These are phyloP conservation scores for Podaxis sp. DNA, from an alignment of 768 basidiomycete genomes.

Conservation along the genomic window DNA sequence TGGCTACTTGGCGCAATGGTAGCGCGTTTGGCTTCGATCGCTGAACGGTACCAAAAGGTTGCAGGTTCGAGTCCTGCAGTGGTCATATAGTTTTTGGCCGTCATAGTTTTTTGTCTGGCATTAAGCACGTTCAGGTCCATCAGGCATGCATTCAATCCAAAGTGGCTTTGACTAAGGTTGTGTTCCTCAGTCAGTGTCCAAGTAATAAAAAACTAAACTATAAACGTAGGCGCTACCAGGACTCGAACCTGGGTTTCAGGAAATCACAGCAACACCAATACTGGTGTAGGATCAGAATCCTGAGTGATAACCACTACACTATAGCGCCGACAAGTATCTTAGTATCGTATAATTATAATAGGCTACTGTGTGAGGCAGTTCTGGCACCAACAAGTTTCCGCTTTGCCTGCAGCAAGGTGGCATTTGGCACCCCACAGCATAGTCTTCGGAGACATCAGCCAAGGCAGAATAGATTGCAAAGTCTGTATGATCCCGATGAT, in stretches of 20 bases:
- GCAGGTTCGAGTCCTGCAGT: conserved; percentile 97
- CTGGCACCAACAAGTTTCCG: too few species aligned
- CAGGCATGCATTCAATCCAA: background rate
- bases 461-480: too few species aligned
- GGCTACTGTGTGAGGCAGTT: background rate
- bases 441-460: too few species aligned
- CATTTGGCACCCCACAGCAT: too few species aligned
- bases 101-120: background rate
- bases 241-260: conserved; percentile 19
- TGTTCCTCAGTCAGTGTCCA: background rate
- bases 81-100: conserved; percentile 39
- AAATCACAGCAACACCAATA: background rate
- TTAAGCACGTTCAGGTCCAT: too few species aligned
- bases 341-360: background rate
- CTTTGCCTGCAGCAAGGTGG: too few species aligned
- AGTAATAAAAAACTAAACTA: background rate
- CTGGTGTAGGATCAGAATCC: conserved; percentile 18
- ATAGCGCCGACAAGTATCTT: conserved; percentile 16
- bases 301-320: conserved; percentile 28
- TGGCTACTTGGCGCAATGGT: conserved; percentile 86
- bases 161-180: background rate
- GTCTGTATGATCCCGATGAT: too few species aligned
- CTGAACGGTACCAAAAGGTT: conserved; percentile 74
- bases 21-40: conserved; percentile 92
- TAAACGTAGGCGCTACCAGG: conserved; percentile 14